Evolutionary conservation across 805 yeast species (phyloP), one percentile per base, ranked within the genome.

Genomic region (Candida yuanshanica): DNA sequence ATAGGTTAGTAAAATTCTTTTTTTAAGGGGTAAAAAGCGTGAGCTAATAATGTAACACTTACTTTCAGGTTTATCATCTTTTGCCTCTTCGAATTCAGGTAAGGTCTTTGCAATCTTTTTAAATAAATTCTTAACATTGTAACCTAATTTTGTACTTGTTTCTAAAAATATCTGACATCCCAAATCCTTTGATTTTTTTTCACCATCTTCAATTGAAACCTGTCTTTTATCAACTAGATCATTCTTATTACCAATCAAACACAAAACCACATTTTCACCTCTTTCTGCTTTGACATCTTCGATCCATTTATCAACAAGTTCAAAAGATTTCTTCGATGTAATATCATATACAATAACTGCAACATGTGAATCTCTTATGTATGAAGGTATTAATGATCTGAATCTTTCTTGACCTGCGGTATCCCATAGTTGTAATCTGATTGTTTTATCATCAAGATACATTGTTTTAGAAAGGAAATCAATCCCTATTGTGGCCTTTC

Each of bases 391-490:
- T 60, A 93, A 74, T 14, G 95, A 84, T 57, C 98, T 73, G 69
- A 93, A 93, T 53, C 99, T 69, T 63, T 93, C 99, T 65, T 90
- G 98, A 13, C 98, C 96, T 1, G 96, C 96, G 4, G 98, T 90
- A 61, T 90, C 98, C 98, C 99, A 93, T 44, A 93, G 68, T 66
- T 93, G 99, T 48, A 93, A 72, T 55, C 99, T 75, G 32, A 93
- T 86, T 4, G 99, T 93, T 51, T 91, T 89, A 63, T 93, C 98
- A 51, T 95, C 96, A 37, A 93, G 69, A 62, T 93, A 93, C 95
- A 88, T 87, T 5, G 96, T 89, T 60, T 86, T 91, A 31, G 95
- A 85, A 50, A 93, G 74, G 58, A 93, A 93, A 61, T 93, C 98
- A 47, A 93, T 93, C 20, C 99, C 99, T 41, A 93, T 89, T 1